phyloP scores from a whole-genome alignment of 140 eudicot species.

The Anethum foeniculum region DNA sequence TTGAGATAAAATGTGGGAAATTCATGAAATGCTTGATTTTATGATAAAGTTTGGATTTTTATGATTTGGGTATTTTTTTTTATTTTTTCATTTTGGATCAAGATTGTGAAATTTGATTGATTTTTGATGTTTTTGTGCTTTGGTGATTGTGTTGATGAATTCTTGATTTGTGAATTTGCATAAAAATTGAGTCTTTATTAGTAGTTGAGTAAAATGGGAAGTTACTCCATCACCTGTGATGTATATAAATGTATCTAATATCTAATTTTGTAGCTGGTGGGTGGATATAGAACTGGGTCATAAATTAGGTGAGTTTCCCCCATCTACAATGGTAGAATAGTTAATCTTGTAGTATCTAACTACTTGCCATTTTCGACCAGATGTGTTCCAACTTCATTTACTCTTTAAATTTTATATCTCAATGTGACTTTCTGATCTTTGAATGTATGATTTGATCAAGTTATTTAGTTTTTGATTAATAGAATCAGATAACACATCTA shows the following conservation, averaged over 20 bases:
- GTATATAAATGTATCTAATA: background rate
- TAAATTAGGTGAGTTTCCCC: conserved; percentile 3
- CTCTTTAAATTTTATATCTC: background rate
- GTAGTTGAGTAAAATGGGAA: background rate
- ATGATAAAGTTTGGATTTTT: background rate
- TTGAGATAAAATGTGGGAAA: background rate
- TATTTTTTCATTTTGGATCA: background rate
- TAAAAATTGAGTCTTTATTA: background rate
- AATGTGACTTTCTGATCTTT: background rate
- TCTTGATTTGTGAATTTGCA: conserved; percentile 3
- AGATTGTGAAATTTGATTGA: too few species aligned
- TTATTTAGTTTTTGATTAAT: background rate
- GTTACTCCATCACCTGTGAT: background rate
- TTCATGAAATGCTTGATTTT: background rate
- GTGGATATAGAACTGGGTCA: conserved; percentile 1
- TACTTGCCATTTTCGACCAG: background rate
- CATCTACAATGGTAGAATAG: background rate
- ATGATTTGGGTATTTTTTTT: background rate
- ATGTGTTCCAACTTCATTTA: background rate
- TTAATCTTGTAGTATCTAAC: background rate
- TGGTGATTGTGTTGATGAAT: background rate
- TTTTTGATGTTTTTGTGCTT: background rate
- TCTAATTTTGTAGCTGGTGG: conserved; percentile 3
- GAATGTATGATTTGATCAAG: background rate
- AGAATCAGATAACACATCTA: background rate